phyloP scores from a whole-genome alignment of 2,329 filamentous ascomycete genomes.

The Xylariaceae sp. region DNA sequence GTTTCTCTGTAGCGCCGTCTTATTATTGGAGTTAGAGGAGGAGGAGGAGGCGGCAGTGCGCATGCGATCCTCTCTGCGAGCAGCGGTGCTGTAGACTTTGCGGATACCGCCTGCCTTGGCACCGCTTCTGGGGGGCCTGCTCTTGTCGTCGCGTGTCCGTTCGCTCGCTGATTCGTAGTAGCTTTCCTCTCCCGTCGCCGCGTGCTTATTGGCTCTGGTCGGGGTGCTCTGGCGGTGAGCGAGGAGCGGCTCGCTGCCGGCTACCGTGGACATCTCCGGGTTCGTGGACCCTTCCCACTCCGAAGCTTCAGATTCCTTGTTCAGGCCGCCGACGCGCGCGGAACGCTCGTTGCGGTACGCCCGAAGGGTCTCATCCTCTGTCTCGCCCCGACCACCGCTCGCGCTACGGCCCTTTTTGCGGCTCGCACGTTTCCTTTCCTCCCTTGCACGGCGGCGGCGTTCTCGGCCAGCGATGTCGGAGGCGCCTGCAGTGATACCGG shows the following conservation, averaged over 20 bases:
- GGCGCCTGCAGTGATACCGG: constrained; percentile 53
- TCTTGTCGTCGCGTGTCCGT: constrained; percentile 4
- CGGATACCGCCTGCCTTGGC: constrained; percentile 44
- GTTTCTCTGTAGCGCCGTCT: constrained; percentile 36
- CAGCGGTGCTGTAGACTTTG: constrained; percentile 57
- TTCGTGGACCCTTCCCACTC: constrained; percentile 69
- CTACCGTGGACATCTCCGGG: constrained; percentile 61
- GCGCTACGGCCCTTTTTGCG: constrained; percentile 41
- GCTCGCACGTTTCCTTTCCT: constrained; percentile 40
- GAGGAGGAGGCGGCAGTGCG: constrained; percentile 37
- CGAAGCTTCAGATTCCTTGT: constrained; percentile 72
- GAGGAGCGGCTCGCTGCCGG: constrained; percentile 57
- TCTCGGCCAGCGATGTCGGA: constrained; percentile 52
- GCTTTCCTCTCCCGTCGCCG: background rate
- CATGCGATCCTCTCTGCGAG: constrained; percentile 51
- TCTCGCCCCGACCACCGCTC: constrained; percentile 44
- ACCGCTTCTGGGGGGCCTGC: background rate
- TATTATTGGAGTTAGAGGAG: background rate
- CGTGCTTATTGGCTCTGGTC: constrained; percentile 7
- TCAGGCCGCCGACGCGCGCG: constrained; percentile 83
- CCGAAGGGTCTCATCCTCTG: constrained; percentile 62
- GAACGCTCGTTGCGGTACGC: constrained; percentile 82
- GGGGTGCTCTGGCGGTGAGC: constrained; percentile 49
- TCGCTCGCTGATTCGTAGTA: constrained; percentile 4
- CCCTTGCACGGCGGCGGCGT: constrained; percentile 50